Base-by-base conservation (phyloP, 2,329 filamentous ascomycete genomes). In the Ceratocystis colombiana region DNA sequence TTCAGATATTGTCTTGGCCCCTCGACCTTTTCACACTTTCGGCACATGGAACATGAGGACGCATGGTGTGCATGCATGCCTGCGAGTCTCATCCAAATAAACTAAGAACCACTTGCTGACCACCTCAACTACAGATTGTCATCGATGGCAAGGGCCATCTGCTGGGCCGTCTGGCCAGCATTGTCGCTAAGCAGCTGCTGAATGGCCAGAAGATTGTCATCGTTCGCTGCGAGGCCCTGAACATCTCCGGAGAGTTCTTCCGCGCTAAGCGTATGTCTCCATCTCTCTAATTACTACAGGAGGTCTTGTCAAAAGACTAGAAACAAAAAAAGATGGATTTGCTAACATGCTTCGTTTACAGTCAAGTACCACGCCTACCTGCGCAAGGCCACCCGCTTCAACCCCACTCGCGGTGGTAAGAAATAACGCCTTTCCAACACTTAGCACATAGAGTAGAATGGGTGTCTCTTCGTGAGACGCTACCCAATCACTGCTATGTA, bases 181-280 rank as follows among this genome's bases (percentile, higher is more conserved):
- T 91, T 78, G 91, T 97, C 77, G 93, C 93, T 79, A 97, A 97
- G 89, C 93, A 97, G 85, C 88, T 97, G 77, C 89, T 97, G 75
- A 95, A 88, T 81, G 93, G 93, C 79, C 93, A 97, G 85, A 97
- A 97, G 89, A 95, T 99, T 79, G 93, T 97, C 76, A 84, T 99
- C 75, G 94, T 99, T 79, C 90, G 94, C 85, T 95, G 89, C 82
- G 94, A 99, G 84, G 91, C 90, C 76, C 87, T 99, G 80, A 99
- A 99, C 88, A 99, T 99, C 86, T 99, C 94, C 74, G 94, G 94
- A 83, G 94, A 97, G 85, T 99, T 99, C 90, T 99, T 99, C 89
- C 91, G 94, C 80, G 88, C 93, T 74, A 99, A 99, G 89, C 89
- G 94, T 99, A 96, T 81, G 93, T 96, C 76, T 71, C 33, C 64